Evolutionary conservation across 495 filamentous ascomycete genomes (phyloP), one percentile per base, ranked within the genome.

Genomic region (Hyaloscypha variabilis): DNA sequence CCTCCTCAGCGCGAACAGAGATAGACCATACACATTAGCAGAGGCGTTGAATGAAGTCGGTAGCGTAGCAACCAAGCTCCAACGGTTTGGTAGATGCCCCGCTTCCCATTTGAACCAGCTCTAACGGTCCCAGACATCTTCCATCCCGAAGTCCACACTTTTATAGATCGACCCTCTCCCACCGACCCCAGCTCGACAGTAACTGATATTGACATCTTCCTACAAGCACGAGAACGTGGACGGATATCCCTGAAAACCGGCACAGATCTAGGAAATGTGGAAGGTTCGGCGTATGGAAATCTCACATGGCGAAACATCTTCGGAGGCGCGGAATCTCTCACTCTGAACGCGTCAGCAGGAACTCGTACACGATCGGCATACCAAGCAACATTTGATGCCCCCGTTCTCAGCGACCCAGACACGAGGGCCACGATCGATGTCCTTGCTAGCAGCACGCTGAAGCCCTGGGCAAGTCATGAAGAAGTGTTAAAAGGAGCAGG

Each of bases 381-480:
- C 77, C 89, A 91, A 69, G 89, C 91, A 61, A 86, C 83, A 63
- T 93, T 98, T 66, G 86, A 90, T 49, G 85, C 92, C 0, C 95
- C 95, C 0, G 77, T 98, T 55, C 77, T 88, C 25, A 88, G 89
- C 72, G 90, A 97, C 76, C 94, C 95, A 0, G 88, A 95, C 69
- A 77, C 94, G 54, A 83, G 87, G 52, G 80, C 90, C 36, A 86
- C 91, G 67, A 63, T 96, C 56, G 92, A 94, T 67, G 92, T 83
- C 2, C 82, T 95, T 52, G 87, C 88, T 26, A 94, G 90, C 67
- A 85, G 89, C 13, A 95, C 91, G 3, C 85, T 92, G 66, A 97
- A 97, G 72, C 83, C 86, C 17, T 97, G 91, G 88, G 91, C 95
- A 3, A 94, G 90, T 63, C 94, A 99, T 71, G 94, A 97, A 66